These are phyloP conservation scores for Fusarium drepaniforme DNA, from an alignment of 2,329 filamentous ascomycete species.

Conservation along the genomic window DNA sequence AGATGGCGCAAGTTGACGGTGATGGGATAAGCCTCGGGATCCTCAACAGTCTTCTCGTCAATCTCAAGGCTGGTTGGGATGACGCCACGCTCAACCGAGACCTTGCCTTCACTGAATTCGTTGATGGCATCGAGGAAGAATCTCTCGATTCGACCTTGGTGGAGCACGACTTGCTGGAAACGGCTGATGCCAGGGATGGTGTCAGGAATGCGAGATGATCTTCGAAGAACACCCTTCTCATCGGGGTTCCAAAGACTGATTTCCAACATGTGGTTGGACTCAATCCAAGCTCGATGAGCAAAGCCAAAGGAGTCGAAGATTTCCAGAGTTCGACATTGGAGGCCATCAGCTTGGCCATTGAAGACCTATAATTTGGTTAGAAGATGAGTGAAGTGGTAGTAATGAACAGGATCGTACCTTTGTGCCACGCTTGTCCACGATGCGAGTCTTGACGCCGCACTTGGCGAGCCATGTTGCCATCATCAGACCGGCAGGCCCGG, in stretches of 20 bases:
- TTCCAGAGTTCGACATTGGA: conserved; percentile 75
- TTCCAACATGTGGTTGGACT: conserved; percentile 75
- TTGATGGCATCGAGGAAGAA: conserved; percentile 36
- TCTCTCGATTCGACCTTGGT: conserved; percentile 50
- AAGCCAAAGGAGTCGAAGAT: conserved; percentile 80
- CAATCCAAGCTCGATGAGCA: conserved; percentile 71
- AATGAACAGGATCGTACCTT: neutral
- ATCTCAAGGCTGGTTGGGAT: conserved; percentile 21
- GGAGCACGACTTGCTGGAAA: conserved; percentile 75
- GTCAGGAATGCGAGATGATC: conserved; percentile 72
- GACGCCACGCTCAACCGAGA: conserved; percentile 26
- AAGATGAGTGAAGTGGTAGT: neutral
- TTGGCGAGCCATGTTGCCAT: conserved; percentile 33
- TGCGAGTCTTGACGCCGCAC: conserved; percentile 31
- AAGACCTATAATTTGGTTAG: conserved; percentile 8
- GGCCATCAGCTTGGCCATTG: conserved; percentile 58
- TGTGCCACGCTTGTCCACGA: conserved; percentile 30
- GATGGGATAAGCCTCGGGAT: conserved; percentile 25
- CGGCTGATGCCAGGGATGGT: conserved; percentile 71
- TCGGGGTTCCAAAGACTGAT: conserved; percentile 73
- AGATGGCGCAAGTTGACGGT: conserved; percentile 28
- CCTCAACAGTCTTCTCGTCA: conserved; percentile 11
- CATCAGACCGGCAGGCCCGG: conserved; percentile 29
- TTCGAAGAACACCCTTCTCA: conserved; percentile 65
- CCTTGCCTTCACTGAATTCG: conserved; percentile 19